These are phyloP conservation scores for Pythium dissotocum DNA, from an alignment of 352 stramenopile species.

Conservation along the genomic window DNA sequence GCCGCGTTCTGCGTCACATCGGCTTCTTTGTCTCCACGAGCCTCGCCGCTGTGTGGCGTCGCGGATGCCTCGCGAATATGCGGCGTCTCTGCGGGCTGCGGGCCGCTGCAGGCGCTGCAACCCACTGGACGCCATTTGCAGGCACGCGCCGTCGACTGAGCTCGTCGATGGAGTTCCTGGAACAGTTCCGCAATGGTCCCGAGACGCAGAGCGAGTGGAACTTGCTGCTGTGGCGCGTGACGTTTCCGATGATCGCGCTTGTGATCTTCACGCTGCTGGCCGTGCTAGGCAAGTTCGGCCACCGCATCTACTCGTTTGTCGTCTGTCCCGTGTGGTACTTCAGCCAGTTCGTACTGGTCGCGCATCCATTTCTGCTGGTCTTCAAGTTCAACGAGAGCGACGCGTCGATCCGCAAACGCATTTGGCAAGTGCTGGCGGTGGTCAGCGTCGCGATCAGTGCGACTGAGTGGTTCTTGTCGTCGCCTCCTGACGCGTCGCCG, in stretches of 20 bases:
- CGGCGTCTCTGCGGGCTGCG: slow-evolving; percentile 15
- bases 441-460: slow-evolving; percentile 50
- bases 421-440: slow-evolving; percentile 57
- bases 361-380: slow-evolving; percentile 74
- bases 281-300: slow-evolving; percentile 62
- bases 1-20: slow-evolving; percentile 7
- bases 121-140: slow-evolving; percentile 18
- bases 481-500: slow-evolving; percentile 40
- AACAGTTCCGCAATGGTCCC: slow-evolving; percentile 69
- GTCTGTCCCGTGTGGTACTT: slow-evolving; percentile 81
- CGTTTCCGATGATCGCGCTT: slow-evolving; percentile 80
- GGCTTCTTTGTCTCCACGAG: slow-evolving; percentile 16
- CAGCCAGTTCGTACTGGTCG: slow-evolving; percentile 67
- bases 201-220: slow-evolving; percentile 85
- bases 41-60: slow-evolving; percentile 15
- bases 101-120: neutral
- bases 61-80: slow-evolving; percentile 18
- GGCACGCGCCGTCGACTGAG: slow-evolving; percentile 19
- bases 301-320: slow-evolving; percentile 65
- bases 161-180: slow-evolving; percentile 56
- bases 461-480: slow-evolving; percentile 73
- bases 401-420: slow-evolving; percentile 27
- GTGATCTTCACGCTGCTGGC: slow-evolving; percentile 68
- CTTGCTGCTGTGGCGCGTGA: slow-evolving; percentile 75
- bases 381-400: slow-evolving; percentile 63